Evolutionary conservation across 1,284 basidiomycete species (phyloP).

Genomic region (Cutaneotrichosporon arboriforme): DNA sequence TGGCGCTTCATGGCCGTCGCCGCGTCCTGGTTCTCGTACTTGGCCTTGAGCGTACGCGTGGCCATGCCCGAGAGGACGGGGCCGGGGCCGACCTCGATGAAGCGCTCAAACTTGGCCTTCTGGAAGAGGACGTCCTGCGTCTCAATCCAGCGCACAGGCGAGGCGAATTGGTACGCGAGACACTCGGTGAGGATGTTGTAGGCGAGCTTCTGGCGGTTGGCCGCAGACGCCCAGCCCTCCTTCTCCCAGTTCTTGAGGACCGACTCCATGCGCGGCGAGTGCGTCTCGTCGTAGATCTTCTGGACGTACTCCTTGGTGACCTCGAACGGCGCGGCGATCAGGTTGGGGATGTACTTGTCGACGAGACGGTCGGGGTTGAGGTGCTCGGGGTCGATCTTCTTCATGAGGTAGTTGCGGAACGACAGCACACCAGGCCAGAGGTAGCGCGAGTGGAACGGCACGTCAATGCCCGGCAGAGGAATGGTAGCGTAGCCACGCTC

Average conservation of each 20-base stretch:
- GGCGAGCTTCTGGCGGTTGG: conserved; percentile 84
- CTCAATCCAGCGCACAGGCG: conserved; percentile 97
- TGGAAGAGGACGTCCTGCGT: conserved; percentile 93
- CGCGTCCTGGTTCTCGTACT: conserved; percentile 87
- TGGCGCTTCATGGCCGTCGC: conserved; percentile 71
- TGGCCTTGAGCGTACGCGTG: conserved; percentile 85
- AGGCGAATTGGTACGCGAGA: conserved; percentile 85
- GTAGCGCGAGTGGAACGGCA: conserved; percentile 96
- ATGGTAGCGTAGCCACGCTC: conserved; percentile 96
- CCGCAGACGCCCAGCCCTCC: conserved; percentile 75
- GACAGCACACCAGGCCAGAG: conserved; percentile 97
- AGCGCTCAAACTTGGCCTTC: conserved; percentile 82
- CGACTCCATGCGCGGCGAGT: conserved; percentile 86
- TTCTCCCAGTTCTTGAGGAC: conserved; percentile 89
- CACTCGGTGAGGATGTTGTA: conserved; percentile 95
- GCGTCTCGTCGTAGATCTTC: conserved; percentile 89
- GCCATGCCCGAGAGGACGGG: conserved; percentile 96
- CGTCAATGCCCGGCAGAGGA: conserved; percentile 93
- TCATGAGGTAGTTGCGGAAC: conserved; percentile 71
- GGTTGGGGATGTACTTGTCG: conserved; percentile 94
- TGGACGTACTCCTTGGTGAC: conserved; percentile 86
- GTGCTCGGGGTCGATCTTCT: conserved; percentile 89
- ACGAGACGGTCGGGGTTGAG: conserved; percentile 88
- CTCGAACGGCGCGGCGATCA: conserved; percentile 90
- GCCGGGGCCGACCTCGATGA: conserved; percentile 93